Base-by-base conservation (phyloP, 208 protist species). In the Wallacemonas rigidus region DNA sequence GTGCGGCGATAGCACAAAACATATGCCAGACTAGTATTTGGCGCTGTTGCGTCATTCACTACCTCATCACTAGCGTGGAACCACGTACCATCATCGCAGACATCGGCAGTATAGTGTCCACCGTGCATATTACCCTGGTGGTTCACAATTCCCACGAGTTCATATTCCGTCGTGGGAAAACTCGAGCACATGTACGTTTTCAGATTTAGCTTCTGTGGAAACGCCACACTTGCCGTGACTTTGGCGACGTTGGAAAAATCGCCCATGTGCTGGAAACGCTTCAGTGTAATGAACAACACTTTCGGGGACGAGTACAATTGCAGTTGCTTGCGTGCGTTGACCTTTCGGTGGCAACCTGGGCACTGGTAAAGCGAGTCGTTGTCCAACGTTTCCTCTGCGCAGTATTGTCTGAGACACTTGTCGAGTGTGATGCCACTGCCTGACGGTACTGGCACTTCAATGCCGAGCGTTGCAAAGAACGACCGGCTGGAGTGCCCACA, bases 81-180 rank as follows among this genome's bases (percentile, higher is more conserved):
- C 93, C 95, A 98, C n/a, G 76, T 67, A 53, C 79, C 77, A 83
- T 95, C 38, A 15, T 80, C 82, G 56, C 81, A 41, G 56, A 72
- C 85, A 65, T 94, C 82, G 8, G 91, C 81, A 14, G 95, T 98
- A 64, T 98, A 98, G 69, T 98, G 95, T 15, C 95, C 95, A 4
- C 95, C 95, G 65, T 93, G 81, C 73, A 95, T 89, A 72, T 92
- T 92, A 17, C 95, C 95, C 67, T 87, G 76, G 61, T 98, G 95
- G 75, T 98, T 96, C 6, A 95, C 83, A 60, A 98, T 80, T 2
- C 81, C 92, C 12, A 92, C 82, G n/a, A 98, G 75, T 17, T 78
- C 63, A 67, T 96, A 98, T 47, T 82, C 69, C 0, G 83, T 85
- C 38, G 88, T 82, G 4, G 72, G 74, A 44, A 77, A 78, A 1